These are phyloP conservation scores for Candida ortonii DNA, from an alignment of 805 yeast species.

Conservation along the genomic window DNA sequence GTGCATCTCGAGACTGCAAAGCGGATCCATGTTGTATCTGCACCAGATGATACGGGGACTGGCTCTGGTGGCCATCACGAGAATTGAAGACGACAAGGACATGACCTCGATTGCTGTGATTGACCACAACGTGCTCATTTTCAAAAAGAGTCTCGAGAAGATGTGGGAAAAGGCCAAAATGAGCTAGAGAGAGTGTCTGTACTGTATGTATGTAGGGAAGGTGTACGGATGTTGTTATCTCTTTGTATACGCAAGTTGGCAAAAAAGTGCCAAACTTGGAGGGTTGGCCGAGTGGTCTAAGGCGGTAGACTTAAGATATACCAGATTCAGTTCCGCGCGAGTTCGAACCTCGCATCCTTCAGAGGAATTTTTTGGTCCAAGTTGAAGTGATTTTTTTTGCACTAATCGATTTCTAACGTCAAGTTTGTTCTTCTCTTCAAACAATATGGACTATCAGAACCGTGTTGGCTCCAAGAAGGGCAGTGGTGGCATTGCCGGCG, in stretches of 20 bases:
- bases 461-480: slow-evolving; percentile 91
- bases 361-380: slow-evolving; percentile 5
- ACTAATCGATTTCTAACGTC: slow-evolving; percentile 1
- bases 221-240: no score
- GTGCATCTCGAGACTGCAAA: slow-evolving; percentile 73
- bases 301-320: slow-evolving; percentile 39
- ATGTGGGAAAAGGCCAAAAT: slow-evolving; percentile 55
- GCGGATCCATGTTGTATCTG: slow-evolving; percentile 79
- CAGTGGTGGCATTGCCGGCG: slow-evolving; percentile 83
- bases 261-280: slow-evolving; percentile 18
- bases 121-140: slow-evolving; percentile 83
- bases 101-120: slow-evolving; percentile 59
- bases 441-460: slow-evolving; percentile 78
- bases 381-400: slow-evolving; percentile 12
- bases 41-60: slow-evolving; percentile 91
- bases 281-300: slow-evolving; percentile 39
- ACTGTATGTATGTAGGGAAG: no score
- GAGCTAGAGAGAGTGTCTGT: slow-evolving; percentile 1
- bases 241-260: not conserved
- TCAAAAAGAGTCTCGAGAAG: slow-evolving; percentile 71
- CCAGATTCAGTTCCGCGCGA: slow-evolving; percentile 37
- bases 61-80: slow-evolving; percentile 82
- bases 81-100: slow-evolving; percentile 57
- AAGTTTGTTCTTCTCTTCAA: slow-evolving; percentile 1
- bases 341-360: slow-evolving; percentile 40